Evolutionary conservation across 345 rosid genomes (phyloP).

Genomic region (Crucihimalaya himalaica): DNA sequence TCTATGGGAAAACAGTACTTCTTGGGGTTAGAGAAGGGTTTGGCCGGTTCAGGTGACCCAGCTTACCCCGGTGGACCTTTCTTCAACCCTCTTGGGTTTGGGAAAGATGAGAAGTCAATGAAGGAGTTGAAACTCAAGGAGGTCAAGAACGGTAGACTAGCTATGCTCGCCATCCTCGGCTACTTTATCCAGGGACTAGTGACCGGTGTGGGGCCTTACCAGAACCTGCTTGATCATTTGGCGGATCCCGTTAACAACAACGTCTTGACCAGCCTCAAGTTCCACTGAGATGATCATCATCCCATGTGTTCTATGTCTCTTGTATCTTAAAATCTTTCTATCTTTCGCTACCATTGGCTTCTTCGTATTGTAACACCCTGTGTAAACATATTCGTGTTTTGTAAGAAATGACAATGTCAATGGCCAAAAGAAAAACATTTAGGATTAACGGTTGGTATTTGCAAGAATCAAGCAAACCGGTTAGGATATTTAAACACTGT

Average conservation of each 20-base stretch:
- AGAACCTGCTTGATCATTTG: conserved; percentile 92
- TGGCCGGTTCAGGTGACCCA: conserved; percentile 87
- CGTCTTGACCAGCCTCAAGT: conserved; percentile 89
- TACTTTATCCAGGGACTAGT: conserved; percentile 79
- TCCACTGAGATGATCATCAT: conserved; percentile 52
- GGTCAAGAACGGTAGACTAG: conserved; percentile 90
- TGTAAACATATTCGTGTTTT: conserved; percentile 52
- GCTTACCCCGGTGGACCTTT: conserved; percentile 93
- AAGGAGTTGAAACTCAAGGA: conserved; percentile 94
- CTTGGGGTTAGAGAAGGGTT: conserved; percentile 78
- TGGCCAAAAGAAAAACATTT: conserved; percentile 26
- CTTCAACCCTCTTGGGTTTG: conserved; percentile 91
- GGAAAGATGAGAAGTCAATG: conserved; percentile 87
- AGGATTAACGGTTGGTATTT: conserved; percentile 21
- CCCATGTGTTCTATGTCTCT: conserved; percentile 16
- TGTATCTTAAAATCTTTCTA: conserved; percentile 11
- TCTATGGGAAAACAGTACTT: conserved; percentile 94
- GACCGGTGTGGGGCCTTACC: conserved; percentile 93
- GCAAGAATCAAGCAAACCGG: background rate
- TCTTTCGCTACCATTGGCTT: conserved; percentile 27
- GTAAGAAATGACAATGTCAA: conserved; percentile 45
- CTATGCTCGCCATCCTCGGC: conserved; percentile 87
- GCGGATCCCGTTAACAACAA: conserved; percentile 97
- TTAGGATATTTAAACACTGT: background rate
- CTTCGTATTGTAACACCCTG: conserved; percentile 43